phyloP scores from a whole-genome alignment of 2,329 filamentous ascomycete genomes.

The Gliomastix tumulicola region DNA sequence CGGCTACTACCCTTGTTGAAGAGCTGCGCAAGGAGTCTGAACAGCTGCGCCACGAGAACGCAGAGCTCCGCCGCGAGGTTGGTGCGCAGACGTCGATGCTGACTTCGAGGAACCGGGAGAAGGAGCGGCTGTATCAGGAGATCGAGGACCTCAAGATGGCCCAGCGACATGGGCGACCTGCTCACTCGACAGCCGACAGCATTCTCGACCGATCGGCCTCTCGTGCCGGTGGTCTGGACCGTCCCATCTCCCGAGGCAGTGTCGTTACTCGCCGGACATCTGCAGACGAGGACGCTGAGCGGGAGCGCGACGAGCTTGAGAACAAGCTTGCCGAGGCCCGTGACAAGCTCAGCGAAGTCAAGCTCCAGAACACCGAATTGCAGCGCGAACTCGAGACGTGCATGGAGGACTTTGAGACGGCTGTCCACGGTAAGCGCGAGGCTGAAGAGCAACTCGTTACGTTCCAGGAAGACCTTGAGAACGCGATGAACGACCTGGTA shows the following conservation, averaged over 20 bases:
- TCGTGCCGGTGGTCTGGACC: constrained; percentile 60
- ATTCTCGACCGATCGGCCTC: constrained; percentile 93
- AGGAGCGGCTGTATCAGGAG: constrained; percentile 90
- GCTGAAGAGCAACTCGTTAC: constrained; percentile 50
- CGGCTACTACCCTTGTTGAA: constrained; percentile 64
- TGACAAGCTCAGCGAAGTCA: constrained; percentile 79
- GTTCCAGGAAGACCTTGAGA: constrained; percentile 75
- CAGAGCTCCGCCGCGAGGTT: constrained; percentile 83
- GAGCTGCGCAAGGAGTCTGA: constrained; percentile 64
- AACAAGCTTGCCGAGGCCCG: constrained; percentile 75
- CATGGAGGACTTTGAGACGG: constrained; percentile 70
- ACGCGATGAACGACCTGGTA: constrained; percentile 72
- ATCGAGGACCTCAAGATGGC: constrained; percentile 94
- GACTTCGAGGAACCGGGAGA: constrained; percentile 90
- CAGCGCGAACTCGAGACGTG: constrained; percentile 75
- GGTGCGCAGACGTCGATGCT: constrained; percentile 97
- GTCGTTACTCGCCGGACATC: constrained; percentile 58
- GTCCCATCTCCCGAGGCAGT: constrained; percentile 70
- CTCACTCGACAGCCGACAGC: constrained; percentile 70
- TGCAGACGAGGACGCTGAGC: constrained; percentile 57
- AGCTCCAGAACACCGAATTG: constrained; percentile 84
- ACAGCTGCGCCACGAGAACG: constrained; percentile 84
- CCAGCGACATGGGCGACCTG: constrained; percentile 61
- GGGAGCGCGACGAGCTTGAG: constrained; percentile 80
- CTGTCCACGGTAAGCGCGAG: constrained; percentile 56